Percentiles rank a stretch among this genome's conserved stretches.
phyloP scores from a whole-genome alignment of 2,329 filamentous ascomycete species.

The Lecanicillium sp. region DNA sequence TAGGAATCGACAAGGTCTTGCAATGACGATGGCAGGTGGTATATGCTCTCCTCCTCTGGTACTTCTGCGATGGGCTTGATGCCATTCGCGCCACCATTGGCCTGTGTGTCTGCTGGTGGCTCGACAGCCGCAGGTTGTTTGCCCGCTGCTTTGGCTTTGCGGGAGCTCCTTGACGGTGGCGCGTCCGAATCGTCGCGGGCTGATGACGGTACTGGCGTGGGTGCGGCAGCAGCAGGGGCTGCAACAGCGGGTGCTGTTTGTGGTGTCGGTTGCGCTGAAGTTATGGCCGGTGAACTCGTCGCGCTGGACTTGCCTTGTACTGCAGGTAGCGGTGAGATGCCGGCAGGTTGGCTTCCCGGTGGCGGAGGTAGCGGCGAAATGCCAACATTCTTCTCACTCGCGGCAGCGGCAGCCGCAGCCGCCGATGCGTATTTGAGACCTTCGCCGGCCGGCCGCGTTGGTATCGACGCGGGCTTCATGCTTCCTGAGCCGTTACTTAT shows the following conservation, averaged over 20 bases:
- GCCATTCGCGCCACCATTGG: conserved; percentile 47
- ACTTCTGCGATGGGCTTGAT: conserved; percentile 35
- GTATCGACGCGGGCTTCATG: conserved; percentile 91
- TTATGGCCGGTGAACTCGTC: conserved; percentile 44
- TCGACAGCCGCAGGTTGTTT: conserved; percentile 33
- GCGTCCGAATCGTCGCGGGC: conserved; percentile 11
- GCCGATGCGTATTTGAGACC: conserved; percentile 95
- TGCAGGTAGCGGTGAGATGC: conserved; percentile 41
- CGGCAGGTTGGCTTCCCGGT: conserved; percentile 49
- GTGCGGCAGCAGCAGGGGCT: conserved; percentile 14
- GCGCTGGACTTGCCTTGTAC: conserved; percentile 47
- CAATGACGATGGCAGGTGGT: conserved; percentile 81
- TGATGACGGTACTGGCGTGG: conserved; percentile 3
- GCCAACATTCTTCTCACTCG: conserved; percentile 79
- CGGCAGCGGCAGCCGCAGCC: conserved; percentile 85
- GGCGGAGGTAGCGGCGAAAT: conserved; percentile 91
- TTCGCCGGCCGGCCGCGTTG: conserved; percentile 77
- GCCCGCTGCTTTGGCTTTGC: conserved; percentile 34
- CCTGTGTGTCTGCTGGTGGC: conserved; percentile 36
- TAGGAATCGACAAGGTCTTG: conserved; percentile 89
- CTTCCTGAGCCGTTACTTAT: conserved; percentile 52
- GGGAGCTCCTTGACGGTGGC: conserved; percentile 21
- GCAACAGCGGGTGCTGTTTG: conserved; percentile 20
- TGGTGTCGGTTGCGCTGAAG: conserved; percentile 22
- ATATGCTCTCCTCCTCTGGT: conserved; percentile 70